Percentiles rank a stretch among this genome's conserved stretches.
Conservation (phyloP, 2,329 filamentous ascomycete genomes). For the Sporothrix euskadiensis region DNA sequence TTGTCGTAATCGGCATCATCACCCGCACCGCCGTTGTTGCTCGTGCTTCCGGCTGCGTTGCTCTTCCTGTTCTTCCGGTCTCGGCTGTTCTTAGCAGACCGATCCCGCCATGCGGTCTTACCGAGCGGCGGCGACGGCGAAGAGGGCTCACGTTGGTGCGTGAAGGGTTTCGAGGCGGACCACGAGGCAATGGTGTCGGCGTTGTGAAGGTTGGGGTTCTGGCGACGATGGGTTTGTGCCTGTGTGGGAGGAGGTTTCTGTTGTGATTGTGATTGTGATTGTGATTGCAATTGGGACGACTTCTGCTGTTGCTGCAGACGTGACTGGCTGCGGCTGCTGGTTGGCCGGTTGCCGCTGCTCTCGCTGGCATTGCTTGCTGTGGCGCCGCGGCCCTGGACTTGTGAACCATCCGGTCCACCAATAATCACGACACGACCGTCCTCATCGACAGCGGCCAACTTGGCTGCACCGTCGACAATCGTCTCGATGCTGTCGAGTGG, state of each 20-base stretch:
- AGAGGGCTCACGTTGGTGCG: slow-evolving; percentile 31
- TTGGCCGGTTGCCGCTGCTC: slow-evolving; percentile 36
- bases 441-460: slow-evolving; percentile 71
- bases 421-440: slow-evolving; percentile 28
- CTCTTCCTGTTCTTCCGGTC: slow-evolving; percentile 42
- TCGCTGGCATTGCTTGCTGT: slow-evolving; percentile 23
- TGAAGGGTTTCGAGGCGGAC: slow-evolving; percentile 6
- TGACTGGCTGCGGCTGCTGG: slow-evolving; percentile 22
- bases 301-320: slow-evolving; percentile 20
- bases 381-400: slow-evolving; percentile 27
- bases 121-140: slow-evolving; percentile 32
- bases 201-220: slow-evolving; percentile 1
- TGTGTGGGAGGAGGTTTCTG: slow-evolving; percentile 2
- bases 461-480: slow-evolving; percentile 85
- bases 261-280: slow-evolving; percentile 10
- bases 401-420: slow-evolving; percentile 28
- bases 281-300: not conserved
- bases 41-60: not conserved
- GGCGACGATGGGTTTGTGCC: not conserved
- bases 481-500: slow-evolving; percentile 80
- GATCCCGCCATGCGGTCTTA: slow-evolving; percentile 25
- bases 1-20: slow-evolving; percentile 37
- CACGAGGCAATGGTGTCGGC: not conserved
- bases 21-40: slow-evolving; percentile 20
- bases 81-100: slow-evolving; percentile 8